These are phyloP conservation scores for Psilocybe sp. DNA, from an alignment of 768 basidiomycete genomes.

Conservation along the genomic window DNA sequence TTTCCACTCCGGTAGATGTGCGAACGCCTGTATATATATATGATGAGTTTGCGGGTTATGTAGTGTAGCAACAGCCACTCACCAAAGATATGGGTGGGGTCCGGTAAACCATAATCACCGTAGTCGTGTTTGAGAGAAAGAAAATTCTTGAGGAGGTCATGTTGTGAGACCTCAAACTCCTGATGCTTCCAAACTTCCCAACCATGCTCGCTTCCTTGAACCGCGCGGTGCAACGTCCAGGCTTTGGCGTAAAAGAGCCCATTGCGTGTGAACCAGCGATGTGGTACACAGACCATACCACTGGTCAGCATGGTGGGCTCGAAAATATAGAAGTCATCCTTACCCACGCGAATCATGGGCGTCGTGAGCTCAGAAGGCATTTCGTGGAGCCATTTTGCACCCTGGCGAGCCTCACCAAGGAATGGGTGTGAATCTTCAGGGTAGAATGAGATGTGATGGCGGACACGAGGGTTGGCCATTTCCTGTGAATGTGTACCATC, in stretches of 20 bases:
- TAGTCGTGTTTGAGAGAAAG: neutral
- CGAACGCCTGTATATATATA: neutral
- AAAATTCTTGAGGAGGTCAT: conserved; percentile 7
- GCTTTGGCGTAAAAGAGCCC: neutral
- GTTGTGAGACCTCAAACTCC: conserved; percentile 3
- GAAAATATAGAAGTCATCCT: conserved; percentile 22
- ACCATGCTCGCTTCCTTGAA: neutral
- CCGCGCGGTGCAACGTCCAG: neutral
- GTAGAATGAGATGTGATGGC: conserved; percentile 23
- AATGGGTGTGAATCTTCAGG: conserved; percentile 26
- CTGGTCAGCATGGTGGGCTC: conserved; percentile 21
- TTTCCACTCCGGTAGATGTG: neutral
- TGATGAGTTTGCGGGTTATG: too few relatives aligned
- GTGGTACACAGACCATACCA: conserved; percentile 4
- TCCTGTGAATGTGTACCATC: conserved; percentile 20
- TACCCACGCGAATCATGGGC: conserved; percentile 21
- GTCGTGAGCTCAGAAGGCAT: conserved; percentile 13
- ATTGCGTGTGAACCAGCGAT: conserved; percentile 9
- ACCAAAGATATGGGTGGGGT: conserved; percentile 9
- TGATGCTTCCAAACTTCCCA: conserved; percentile 3
- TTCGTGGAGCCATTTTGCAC: conserved; percentile 23
- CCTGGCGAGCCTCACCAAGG: conserved; percentile 16
- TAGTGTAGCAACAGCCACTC: neutral
- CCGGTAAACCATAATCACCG: neutral
- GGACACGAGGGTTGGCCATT: conserved; percentile 32